Evolutionary conservation across 306 rosid species (phyloP).

Genomic region (Hippophae rhamnoides): DNA sequence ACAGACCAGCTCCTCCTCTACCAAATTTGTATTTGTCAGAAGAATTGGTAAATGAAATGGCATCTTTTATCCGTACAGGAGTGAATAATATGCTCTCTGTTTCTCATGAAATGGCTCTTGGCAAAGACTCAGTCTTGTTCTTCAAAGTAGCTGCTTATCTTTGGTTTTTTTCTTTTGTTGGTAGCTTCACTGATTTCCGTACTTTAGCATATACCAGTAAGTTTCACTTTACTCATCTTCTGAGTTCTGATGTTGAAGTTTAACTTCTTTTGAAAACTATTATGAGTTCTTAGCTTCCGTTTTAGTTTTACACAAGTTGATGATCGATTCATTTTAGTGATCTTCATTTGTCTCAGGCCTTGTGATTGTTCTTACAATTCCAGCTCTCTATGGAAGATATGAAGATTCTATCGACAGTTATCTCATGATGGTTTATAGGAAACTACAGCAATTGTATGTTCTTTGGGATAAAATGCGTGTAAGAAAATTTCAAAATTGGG

Average conservation of each 20-base stretch:
- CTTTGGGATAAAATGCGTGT: conserved; percentile 44
- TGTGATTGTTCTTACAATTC: conserved; percentile 58
- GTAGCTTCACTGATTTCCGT: conserved; percentile 73
- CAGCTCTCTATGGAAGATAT: conserved; percentile 70
- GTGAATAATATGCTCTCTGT: conserved; percentile 57
- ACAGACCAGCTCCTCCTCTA: conserved; percentile 93
- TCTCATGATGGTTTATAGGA: conserved; percentile 42
- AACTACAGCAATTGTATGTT: conserved; percentile 43
- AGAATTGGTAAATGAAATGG: conserved; percentile 66
- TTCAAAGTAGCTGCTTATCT: conserved; percentile 78
- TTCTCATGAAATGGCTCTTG: conserved; percentile 68
- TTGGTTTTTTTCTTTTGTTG: conserved; percentile 51
- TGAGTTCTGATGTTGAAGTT: background rate
- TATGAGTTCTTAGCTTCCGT: no score
- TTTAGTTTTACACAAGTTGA: background rate
- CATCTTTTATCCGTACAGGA: conserved; percentile 38
- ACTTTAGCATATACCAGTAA: conserved; percentile 71
- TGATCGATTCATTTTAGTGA: conserved; percentile 5
- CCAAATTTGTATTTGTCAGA: conserved; percentile 74
- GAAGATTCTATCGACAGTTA: conserved; percentile 61
- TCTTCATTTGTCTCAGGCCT: conserved; percentile 54
- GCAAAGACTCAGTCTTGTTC: conserved; percentile 65
- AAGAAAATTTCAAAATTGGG: conserved; percentile 41
- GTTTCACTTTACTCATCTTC: conserved; percentile 15
- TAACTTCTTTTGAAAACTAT: no score